Percentiles rank a stretch among this genome's conserved stretches.
phyloP scores from a whole-genome alignment of 345 rosid genomes.

The Alliaria petiolata region DNA sequence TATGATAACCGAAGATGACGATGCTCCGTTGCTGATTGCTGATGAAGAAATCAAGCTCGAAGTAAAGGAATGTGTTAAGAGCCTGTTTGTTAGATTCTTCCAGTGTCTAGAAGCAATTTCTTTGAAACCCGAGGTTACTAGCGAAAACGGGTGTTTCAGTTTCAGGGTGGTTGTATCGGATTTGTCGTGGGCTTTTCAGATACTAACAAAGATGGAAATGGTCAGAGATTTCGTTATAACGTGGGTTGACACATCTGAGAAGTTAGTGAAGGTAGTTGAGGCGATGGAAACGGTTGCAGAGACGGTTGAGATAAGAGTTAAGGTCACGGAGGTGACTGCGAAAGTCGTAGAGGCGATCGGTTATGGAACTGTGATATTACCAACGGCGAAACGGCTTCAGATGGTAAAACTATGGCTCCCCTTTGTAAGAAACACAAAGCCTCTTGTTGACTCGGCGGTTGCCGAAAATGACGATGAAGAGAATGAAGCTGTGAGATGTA shows the following conservation, averaged over 20 bases:
- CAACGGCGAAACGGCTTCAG: conserved; percentile 58
- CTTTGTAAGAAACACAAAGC: conserved; percentile 61
- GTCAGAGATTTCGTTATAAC: conserved; percentile 63
- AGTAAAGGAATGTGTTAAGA: conserved; percentile 57
- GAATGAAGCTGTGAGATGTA: conserved; percentile 26
- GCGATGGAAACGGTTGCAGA: conserved; percentile 33
- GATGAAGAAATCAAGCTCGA: conserved; percentile 56
- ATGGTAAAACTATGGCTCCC: conserved; percentile 88
- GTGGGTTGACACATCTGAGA: conserved; percentile 80
- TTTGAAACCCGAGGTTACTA: conserved; percentile 34
- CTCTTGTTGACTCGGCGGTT: conserved; percentile 46
- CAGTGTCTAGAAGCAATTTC: conserved; percentile 42
- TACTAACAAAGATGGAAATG: conserved; percentile 65
- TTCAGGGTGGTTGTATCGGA: conserved; percentile 56
- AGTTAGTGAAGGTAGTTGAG: conserved; percentile 44
- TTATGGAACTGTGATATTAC: conserved; percentile 66
- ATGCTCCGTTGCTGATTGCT: conserved; percentile 60
- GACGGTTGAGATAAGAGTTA: conserved; percentile 44
- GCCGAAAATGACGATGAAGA: conserved; percentile 12
- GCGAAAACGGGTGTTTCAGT: conserved; percentile 37
- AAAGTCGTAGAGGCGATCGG: conserved; percentile 82
- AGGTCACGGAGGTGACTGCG: conserved; percentile 58
- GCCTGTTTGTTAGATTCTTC: conserved; percentile 48
- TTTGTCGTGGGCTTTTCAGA: conserved; percentile 69
- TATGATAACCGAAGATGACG: conserved; percentile 91